Conservation (phyloP, 2,329 filamentous ascomycete genomes). For the Diaporthe aspalathi region DNA sequence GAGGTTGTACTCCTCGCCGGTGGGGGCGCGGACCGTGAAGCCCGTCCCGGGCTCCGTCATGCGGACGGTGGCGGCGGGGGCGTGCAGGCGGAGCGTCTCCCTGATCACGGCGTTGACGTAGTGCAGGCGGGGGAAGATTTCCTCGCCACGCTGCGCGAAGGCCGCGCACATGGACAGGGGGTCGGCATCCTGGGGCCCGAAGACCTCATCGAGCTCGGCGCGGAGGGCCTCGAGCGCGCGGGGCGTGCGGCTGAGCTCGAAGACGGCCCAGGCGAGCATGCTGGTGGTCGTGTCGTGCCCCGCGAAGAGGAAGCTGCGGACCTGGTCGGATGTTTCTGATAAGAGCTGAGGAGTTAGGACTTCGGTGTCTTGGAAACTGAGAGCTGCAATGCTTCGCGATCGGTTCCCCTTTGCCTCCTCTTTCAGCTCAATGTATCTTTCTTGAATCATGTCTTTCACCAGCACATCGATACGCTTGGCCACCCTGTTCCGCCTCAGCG, state of each 20-base stretch:
- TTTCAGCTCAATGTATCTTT: not conserved
- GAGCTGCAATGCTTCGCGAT: slow-evolving; percentile 47
- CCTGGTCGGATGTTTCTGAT: slow-evolving; percentile 48
- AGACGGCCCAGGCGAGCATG: slow-evolving; percentile 51
- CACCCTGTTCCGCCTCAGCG: not conserved
- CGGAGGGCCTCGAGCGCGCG: slow-evolving; percentile 46
- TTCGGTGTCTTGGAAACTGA: slow-evolving; percentile 47
- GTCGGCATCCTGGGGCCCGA: too few relatives aligned
- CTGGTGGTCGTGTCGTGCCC: slow-evolving; percentile 55
- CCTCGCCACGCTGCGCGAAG: slow-evolving; percentile 43
- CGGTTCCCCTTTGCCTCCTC: not conserved
- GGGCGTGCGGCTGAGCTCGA: slow-evolving; percentile 50
- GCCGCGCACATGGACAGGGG: not conserved
- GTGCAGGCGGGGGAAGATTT: slow-evolving; percentile 35
- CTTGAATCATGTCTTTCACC: not conserved
- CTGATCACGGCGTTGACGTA: slow-evolving; percentile 41
- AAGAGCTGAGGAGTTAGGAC: slow-evolving; percentile 45
- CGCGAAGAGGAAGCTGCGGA: slow-evolving; percentile 54
- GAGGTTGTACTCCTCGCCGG: slow-evolving; percentile 45
- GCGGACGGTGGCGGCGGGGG: slow-evolving; percentile 49
- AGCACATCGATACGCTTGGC: not conserved
- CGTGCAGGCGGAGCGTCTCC: slow-evolving; percentile 40
- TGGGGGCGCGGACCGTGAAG: slow-evolving; percentile 46
- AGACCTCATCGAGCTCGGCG: slow-evolving; percentile 51
- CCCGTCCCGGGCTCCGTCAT: slow-evolving; percentile 43